Evolutionary conservation across 2,329 filamentous ascomycete species (phyloP), one percentile per base, ranked within the genome.

Genomic region (Pseudonectria foliicola): DNA sequence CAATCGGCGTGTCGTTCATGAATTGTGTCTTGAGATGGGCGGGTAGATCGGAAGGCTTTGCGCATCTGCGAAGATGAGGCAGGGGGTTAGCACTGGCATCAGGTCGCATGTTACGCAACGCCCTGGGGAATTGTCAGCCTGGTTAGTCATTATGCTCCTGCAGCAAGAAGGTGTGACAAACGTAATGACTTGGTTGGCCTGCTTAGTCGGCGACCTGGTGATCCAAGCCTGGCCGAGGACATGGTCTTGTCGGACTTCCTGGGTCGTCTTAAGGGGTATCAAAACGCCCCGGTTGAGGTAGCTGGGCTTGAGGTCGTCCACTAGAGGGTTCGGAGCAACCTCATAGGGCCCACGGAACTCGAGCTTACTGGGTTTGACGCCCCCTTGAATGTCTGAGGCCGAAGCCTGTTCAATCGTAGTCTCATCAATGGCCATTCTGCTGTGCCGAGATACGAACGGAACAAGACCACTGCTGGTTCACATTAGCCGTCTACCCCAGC

Each of bases 61-160:
- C 82, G 56, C 86, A 85, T 56, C 84, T 75, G 44, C 84, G 82
- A 37, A 90, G 69, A 62, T 90, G 79, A 62, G 77, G 73, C 49
- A 82, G 66, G 67, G 73, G 74, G 60, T 79, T 75, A 70, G 71
- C 73, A 52, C 71, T 70, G 55, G 75, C 74, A 52, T 77, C 72
- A 50, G 73, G 73, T 41, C 75, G 63, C 53, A 77, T 59, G 34
- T 65, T 62, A 50, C 73, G 70, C 48, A 80, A 61, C 40, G 75
- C 68, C 43, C 76, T 79, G 45, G 23, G 24, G 33, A 18, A 8
- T 14, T 24, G 34, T 57, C 31, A 54, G 49, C 36, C 31, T 29
- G 32, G 13, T 13, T 13, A 7, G n/a, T 18, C 14, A 21, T 13
- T 13, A n/a, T 11, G 10, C 13, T 10, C 23, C 15, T 24, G 18